Conservation (phyloP, 352 stramenopile species). For the Phytopythium ostracodes region DNA sequence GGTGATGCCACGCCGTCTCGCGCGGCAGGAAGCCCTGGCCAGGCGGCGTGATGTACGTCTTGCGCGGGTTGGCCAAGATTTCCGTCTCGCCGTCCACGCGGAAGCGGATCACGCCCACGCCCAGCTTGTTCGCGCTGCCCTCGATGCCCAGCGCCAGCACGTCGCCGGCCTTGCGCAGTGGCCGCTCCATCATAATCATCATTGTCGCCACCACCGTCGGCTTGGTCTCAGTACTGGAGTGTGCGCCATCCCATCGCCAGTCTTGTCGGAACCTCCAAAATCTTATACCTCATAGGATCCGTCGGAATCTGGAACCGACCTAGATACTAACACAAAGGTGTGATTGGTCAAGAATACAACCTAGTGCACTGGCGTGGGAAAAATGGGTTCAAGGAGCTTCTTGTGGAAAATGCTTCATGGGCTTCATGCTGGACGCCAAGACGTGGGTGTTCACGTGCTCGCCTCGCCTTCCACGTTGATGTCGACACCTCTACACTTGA, state of each 20-base stretch:
- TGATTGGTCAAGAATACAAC: neutral
- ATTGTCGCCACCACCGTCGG: slow-evolving; percentile 7
- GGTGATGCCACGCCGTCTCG: slow-evolving; percentile 99
- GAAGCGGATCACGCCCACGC: slow-evolving; percentile 82
- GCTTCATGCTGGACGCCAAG: neutral
- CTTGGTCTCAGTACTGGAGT: neutral
- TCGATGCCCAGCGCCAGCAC: slow-evolving; percentile 97
- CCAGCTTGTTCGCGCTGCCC: slow-evolving; percentile 98
- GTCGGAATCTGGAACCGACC: neutral
- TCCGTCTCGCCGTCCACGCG: slow-evolving; percentile 68
- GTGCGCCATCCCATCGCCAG: neutral
- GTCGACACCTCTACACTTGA: neutral
- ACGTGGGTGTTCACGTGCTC: too few relatives aligned
- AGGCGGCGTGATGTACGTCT: slow-evolving; percentile 98
- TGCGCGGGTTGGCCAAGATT: slow-evolving; percentile 98
- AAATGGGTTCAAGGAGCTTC: neutral
- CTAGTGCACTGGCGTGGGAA: too few relatives aligned
- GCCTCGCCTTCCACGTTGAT: neutral
- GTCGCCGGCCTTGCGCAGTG: slow-evolving; percentile 61
- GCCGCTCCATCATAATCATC: slow-evolving; percentile 14
- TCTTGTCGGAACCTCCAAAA: neutral
- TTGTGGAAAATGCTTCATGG: neutral
- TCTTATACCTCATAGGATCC: neutral
- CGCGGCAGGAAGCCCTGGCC: slow-evolving; percentile 97
- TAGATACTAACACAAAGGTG: too few relatives aligned